Evolutionary conservation across 768 basidiomycete species (phyloP).

Genomic region (Tulasnella sp.): DNA sequence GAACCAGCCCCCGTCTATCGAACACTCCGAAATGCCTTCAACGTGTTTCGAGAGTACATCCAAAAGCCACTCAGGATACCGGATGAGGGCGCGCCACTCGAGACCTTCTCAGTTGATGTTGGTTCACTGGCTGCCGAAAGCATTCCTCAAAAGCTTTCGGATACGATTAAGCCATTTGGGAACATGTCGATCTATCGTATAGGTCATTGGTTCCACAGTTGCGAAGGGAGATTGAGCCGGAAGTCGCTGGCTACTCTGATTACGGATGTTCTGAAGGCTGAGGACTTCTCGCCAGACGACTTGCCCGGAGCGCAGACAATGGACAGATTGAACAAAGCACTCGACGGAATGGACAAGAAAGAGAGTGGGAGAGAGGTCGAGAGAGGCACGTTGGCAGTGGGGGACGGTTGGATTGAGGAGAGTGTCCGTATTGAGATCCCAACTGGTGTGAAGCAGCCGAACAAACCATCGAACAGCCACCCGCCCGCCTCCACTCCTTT

Average conservation of each 20-base stretch:
- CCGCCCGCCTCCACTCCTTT: not conserved
- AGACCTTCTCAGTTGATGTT: not conserved
- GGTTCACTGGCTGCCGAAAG: not conserved
- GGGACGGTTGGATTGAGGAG: slow-evolving; percentile 9
- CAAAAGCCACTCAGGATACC: not conserved
- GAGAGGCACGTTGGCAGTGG: not conserved
- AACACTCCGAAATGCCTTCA: not conserved
- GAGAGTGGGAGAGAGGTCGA: not conserved
- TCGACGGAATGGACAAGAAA: not conserved
- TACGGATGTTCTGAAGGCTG: not conserved
- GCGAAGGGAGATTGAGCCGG: not conserved
- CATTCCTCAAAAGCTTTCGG: not conserved
- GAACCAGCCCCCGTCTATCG: not conserved
- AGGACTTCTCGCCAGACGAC: not conserved
- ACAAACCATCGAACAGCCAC: not conserved
- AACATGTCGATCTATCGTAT: not conserved
- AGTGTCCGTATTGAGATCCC: not conserved
- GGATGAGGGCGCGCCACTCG: not conserved
- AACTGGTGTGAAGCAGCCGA: not conserved
- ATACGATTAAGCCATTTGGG: not conserved
- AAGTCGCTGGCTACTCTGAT: not conserved
- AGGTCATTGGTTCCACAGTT: not conserved
- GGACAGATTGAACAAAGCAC: not conserved
- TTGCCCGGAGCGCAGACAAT: not conserved
- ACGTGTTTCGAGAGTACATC: slow-evolving; percentile 1